Evolutionary conservation across 441 rosid species (phyloP).

Genomic region (Rhodomyrtus psidioides): DNA sequence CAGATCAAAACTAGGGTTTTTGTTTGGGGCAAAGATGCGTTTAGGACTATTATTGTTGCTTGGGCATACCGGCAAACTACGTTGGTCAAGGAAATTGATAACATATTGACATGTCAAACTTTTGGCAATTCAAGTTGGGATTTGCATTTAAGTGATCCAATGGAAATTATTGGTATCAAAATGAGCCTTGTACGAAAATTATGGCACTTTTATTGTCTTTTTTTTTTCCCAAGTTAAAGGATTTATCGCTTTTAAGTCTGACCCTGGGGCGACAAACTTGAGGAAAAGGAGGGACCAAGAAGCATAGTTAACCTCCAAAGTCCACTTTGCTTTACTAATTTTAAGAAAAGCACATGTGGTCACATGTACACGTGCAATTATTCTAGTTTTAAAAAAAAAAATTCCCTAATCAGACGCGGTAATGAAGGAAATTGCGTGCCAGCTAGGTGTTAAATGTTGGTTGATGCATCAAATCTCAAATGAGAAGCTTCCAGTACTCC

Average conservation of each 20-base stretch:
- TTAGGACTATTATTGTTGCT: too few relatives aligned
- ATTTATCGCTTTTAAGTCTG: neutral
- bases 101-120: too few relatives aligned
- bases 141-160: too few relatives aligned
- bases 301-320: neutral
- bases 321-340: neutral
- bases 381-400: neutral
- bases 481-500: neutral
- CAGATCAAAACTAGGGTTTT: too few relatives aligned
- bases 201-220: too few relatives aligned
- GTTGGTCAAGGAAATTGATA: too few relatives aligned
- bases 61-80: too few relatives aligned
- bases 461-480: neutral
- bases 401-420: neutral
- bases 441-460: neutral
- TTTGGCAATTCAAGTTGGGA: too few relatives aligned
- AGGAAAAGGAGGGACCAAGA: neutral
- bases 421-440: neutral
- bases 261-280: neutral
- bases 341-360: neutral
- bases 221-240: neutral
- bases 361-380: neutral
- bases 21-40: too few relatives aligned
- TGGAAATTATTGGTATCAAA: too few relatives aligned
- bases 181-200: too few relatives aligned